Base-by-base conservation (phyloP, 164 flowering plant species). In the Liquidambar formosana region DNA sequence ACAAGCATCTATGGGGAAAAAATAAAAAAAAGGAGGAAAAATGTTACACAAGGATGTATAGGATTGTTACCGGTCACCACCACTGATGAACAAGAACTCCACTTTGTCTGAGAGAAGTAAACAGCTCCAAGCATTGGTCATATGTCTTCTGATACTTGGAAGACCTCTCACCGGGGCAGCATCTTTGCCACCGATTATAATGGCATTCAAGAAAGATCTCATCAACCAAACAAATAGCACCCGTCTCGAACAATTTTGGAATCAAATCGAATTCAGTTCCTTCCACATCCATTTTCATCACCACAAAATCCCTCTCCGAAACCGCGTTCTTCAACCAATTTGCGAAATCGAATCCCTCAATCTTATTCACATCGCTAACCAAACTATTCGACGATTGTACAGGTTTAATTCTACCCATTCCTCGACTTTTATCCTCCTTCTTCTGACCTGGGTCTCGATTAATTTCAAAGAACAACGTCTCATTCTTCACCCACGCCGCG, bases 271-370 rank as follows among this genome's bases (percentile, higher is more conserved):
- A 96, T 63, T 96, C 98, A 0, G 98, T 93, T 62, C 98, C 99
- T 79, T 96, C 99, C 15, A 96, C 92, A 81, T 96, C 98, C 99
- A 96, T 96, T 77, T 96, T 96, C 98, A 95, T 87, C 77, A 95
- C 98, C 70, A 95, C 99, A 75, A 82, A 95, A 69, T 95, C 98
- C 70, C 62, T 86, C 84, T 88, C 86, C 0, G 87, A 57, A 18
- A 95, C 96, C 0, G 90, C 82, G 27, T 69, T 84, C 90, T 86
- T 93, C 90, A 96, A 77, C 99, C 99, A 96, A 8, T 85, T 66
- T 0, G 98, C 97, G 74, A 96, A 96, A 75, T 96, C 99, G 74
- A 96, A 96, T 27, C 99, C 99, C 61, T 75, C 78, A 68, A 96
- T 93, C 77, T 77, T 68, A 71, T 88, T 79, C 69, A 90, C 91